Base-by-base conservation (phyloP, 768 basidiomycete species). In the Suillus luteus region DNA sequence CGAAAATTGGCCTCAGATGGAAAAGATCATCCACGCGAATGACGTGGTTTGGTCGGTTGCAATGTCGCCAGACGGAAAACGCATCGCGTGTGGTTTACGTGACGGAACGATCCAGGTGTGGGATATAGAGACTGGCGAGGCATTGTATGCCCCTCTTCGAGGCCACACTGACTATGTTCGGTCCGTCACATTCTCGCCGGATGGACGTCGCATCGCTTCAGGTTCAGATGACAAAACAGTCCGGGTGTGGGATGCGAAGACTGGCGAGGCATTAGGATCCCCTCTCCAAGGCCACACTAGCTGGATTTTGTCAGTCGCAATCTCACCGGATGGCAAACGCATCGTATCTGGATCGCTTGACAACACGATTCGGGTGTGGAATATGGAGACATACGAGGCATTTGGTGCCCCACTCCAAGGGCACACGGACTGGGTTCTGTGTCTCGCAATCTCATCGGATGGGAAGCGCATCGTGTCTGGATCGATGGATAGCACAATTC, bases 131-230 rank as follows among this genome's bases (percentile, higher is more conserved):
- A 51, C 46, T 22, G 59, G 40, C 27, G 17, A 63, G 22, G 40
- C 38, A 48, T 38, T 46, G 5, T n/a, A 0, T 33, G 33, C n/a
- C 22, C 48, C 52, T 22, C 19, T 62, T 2, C 31, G 12, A 40
- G 61, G 54, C 14, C 61, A 62, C 11, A 55, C 24, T 22, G 1
- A 1, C 12, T 0, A 0, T 14, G 1, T 49, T 14, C 0, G 1
- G 14, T 68, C 75, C 41, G 33, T 76, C 6, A 65, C 69, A 1
- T 74, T 77, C 51, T 73, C 73, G 5, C 33, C 61, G 0, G 74
- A 76, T n/a, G 75, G 76, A 9, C 60, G n/a, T 48, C 64, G 62
- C 48, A 66, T 77, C 38, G 64, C 70, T 6, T 76, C 75, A 0
- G 73, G 75, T 0, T 49, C 48, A 49, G 0, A 0, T 7, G 24